Conservation (phyloP, 768 basidiomycete species). For the Leccinum subgranulosum region DNA sequence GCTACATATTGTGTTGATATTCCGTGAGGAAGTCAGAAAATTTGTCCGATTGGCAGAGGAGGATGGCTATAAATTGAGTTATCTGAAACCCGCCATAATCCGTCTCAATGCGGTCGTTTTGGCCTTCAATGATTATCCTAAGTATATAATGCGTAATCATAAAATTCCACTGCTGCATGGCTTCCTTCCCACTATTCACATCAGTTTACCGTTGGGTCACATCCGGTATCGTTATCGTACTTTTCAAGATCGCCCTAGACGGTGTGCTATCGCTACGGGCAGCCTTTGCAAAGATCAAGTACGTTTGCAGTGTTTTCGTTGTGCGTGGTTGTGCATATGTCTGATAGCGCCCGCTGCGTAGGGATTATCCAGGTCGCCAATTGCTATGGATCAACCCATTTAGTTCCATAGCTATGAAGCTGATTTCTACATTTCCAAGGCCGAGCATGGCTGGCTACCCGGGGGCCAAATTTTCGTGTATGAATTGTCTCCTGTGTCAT, state of each 20-base stretch:
- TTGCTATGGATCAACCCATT: conserved; percentile 34
- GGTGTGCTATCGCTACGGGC: background rate
- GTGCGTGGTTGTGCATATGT: too few species aligned
- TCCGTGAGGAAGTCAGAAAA: too few species aligned
- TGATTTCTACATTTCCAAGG: conserved; percentile 34
- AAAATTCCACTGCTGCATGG: too few species aligned
- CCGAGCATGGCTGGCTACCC: conserved; percentile 33
- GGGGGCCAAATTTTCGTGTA: conserved; percentile 36
- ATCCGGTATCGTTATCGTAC: conserved; percentile 1
- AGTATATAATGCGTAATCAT: too few species aligned
- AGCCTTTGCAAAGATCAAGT: conserved; percentile 19
- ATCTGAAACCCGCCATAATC: too few species aligned
- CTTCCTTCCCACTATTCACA: background rate
- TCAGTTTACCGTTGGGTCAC: conserved; percentile 9
- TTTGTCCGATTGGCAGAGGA: too few species aligned
- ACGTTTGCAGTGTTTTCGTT: background rate
- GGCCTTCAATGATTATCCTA: too few species aligned
- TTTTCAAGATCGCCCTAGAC: conserved; percentile 5
- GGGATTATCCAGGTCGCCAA: conserved; percentile 18
- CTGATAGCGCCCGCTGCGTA: background rate
- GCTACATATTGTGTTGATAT: too few species aligned
- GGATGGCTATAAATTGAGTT: too few species aligned
- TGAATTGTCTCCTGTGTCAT: conserved; percentile 1
- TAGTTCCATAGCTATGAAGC: conserved; percentile 19
- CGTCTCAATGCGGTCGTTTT: too few species aligned